Evolutionary conservation across 306 rosid genomes (phyloP), one percentile per base, ranked within the genome.

Genomic region (Dryas alaskensis): DNA sequence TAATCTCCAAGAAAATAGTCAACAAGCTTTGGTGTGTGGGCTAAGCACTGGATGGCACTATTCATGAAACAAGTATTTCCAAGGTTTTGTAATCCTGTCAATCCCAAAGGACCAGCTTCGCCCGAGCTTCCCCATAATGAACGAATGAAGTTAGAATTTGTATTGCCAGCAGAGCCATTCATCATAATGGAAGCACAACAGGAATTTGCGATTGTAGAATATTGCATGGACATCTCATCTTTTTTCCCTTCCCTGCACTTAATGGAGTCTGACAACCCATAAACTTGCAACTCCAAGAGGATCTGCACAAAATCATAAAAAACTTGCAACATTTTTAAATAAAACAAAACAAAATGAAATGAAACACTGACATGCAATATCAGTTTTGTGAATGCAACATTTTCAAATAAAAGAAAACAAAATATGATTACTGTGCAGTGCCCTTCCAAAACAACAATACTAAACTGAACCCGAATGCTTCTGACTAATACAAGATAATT

Each of bases 41-140:
- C 88, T 84, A 94, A 86, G 88, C 99, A 94, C 80, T 94, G 99
- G 54, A 94, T 88, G 57, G 99, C 61, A 86, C 99, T 90, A 89
- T 94, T 94, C 99, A 94, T 94, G 84, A 94, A 94, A 83, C 99
- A 94, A 60, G 99, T 94, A 79, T 94, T 94, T 80, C 99, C 99
- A 45, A 94, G 96, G 84, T 94, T 94, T 70, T 88, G 96, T 73
- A 94, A 81, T 69, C 99, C 99, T 19, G 96, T 81, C 81, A 94
- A 84, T 82, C 99, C 99, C 85, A 94, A 84, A 60, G 97, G 84
- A 62, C 99, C 96, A 70, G 92, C 93, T 89, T 94, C 97, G 19
- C 85, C 75, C 42, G 89, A 81, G 79, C 85, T 85, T 81, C 83
- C 84, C 82, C 87, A 87, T 77, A 81, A 80, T 74, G 86, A 84